Base-by-base conservation (phyloP, 225 moss, liverwort and hornwort species). In the Rhytidiadelphus loreus region DNA sequence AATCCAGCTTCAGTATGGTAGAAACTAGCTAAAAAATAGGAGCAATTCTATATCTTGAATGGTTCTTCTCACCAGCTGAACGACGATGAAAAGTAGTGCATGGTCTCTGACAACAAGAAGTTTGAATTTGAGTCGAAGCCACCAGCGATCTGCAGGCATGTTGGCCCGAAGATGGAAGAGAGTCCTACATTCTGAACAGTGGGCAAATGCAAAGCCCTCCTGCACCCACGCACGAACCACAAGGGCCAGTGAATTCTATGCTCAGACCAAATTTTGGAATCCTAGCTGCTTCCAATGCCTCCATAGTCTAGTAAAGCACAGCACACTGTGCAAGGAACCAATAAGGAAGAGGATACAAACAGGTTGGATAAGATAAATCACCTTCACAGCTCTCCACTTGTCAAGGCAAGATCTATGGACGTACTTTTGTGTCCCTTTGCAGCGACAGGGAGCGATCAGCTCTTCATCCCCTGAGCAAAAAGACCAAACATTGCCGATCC, bases 121-220 rank as follows among this genome's bases (percentile, higher is more conserved):
- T 89, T 95, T 96, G 90, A 97, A 97, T 85, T 96, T 97, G 58
- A 96, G 87, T 85, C 95, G 93, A 87, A 97, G 90, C 97, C 97
- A 96, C 97, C 96, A 97, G 87, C 96, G 94, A 88, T 96, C 95
- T 33, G 97, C 93, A 80, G 96, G 96, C 91, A 96, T 91, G 89
- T 94, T 96, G 44, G 97, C 94, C 87, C 95, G 93, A 89, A 97
- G 93, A 92, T 94, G 88, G 88, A 97, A 97, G 72, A 93, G 79
- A 83, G 97, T 90, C 91, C 96, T 95, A 93, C 97, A 97, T 94
- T 97, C 97, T 93, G 95, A 94, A 93, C 97, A 97, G 84, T 97
- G 95, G 83, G 96, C 97, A 95, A 97, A 97, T 83, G 97, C 96
- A 92, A 97, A 97, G 79, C 97, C 97, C 94, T 97, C 96, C 95